Evolutionary conservation across 352 stramenopile species (phyloP).

Genomic region (Phytophthora boehmeriae): DNA sequence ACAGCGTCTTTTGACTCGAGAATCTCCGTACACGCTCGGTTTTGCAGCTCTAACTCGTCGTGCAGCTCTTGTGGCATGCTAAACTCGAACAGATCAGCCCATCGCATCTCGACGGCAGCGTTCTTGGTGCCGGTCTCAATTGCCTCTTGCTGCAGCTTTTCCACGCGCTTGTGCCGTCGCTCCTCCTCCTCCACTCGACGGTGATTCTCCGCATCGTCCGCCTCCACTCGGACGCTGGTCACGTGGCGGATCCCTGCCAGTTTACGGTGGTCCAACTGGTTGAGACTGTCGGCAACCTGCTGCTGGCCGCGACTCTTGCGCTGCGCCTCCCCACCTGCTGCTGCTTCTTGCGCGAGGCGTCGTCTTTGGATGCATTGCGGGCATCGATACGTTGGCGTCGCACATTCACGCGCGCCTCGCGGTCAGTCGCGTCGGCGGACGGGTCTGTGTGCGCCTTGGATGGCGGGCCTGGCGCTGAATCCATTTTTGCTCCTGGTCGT

Average conservation of each 20-base stretch:
- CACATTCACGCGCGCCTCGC: slow-evolving; percentile 65
- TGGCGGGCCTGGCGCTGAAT: slow-evolving; percentile 17
- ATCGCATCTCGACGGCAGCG: slow-evolving; percentile 93
- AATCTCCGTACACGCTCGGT: slow-evolving; percentile 88
- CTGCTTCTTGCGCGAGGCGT: slow-evolving; percentile 79
- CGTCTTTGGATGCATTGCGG: slow-evolving; percentile 79
- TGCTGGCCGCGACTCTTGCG: slow-evolving; percentile 74
- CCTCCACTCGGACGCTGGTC: slow-evolving; percentile 90
- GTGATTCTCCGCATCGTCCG: slow-evolving; percentile 90
- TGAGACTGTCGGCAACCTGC: slow-evolving; percentile 79
- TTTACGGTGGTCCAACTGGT: slow-evolving; percentile 79
- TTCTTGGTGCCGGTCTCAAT: slow-evolving; percentile 91
- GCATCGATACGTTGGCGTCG: slow-evolving; percentile 76
- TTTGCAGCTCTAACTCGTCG: slow-evolving; percentile 89
- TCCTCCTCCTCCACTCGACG: slow-evolving; percentile 92
- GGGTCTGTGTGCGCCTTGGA: slow-evolving; percentile 43
- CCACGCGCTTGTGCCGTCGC: slow-evolving; percentile 81
- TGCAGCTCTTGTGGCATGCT: slow-evolving; percentile 95
- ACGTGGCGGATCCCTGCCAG: slow-evolving; percentile 87
- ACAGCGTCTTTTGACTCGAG: slow-evolving; percentile 90
- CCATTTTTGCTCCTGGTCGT: slow-evolving; percentile 8
- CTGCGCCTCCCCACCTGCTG: slow-evolving; percentile 66
- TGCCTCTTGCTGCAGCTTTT: slow-evolving; percentile 91
- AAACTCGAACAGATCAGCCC: slow-evolving; percentile 90
- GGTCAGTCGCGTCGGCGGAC: slow-evolving; percentile 46